A percentile compares a stretch with the other conserved stretches of the same genome.
Evolutionary conservation across 768 basidiomycete species (phyloP).

Genomic region (Nevesoporus exiguus): DNA sequence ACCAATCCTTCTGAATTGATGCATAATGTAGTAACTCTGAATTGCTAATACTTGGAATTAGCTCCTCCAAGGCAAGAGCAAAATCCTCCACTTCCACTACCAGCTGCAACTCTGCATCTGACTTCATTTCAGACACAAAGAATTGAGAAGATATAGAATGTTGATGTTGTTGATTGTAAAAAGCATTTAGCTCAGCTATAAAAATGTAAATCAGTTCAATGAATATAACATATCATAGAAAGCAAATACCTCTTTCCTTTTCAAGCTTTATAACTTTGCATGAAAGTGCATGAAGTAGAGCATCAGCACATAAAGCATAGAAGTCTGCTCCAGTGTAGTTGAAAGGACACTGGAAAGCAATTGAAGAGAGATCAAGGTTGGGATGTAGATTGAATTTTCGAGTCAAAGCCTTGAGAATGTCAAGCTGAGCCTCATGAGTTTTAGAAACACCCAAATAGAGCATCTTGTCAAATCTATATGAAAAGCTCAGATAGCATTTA

Average conservation of each 20-base stretch:
- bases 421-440: slow-evolving; percentile 78
- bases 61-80: slow-evolving; percentile 59
- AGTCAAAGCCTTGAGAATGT: slow-evolving; percentile 87
- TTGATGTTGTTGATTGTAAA: slow-evolving; percentile 33
- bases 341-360: slow-evolving; percentile 81
- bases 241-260: slow-evolving; percentile 54
- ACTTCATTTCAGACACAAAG: slow-evolving; percentile 81
- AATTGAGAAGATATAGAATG: slow-evolving; percentile 85
- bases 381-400: slow-evolving; percentile 85
- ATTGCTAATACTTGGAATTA: slow-evolving; percentile 80
- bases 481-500: neutral
- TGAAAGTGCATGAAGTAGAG: slow-evolving; percentile 93
- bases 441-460: slow-evolving; percentile 92
- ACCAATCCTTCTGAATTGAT: slow-evolving; percentile 39
- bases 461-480: slow-evolving; percentile 87
- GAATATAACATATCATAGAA: neutral
- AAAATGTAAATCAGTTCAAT: neutral
- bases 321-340: slow-evolving; percentile 98
- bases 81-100: slow-evolving; percentile 79
- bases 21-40: slow-evolving; percentile 85
- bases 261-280: slow-evolving; percentile 81
- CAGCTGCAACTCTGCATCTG: slow-evolving; percentile 64
- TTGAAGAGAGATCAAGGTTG: slow-evolving; percentile 51
- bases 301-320: slow-evolving; percentile 96
- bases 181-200: slow-evolving; percentile 41